Base-by-base conservation (phyloP, 805 yeast genomes). In the Monosporozyma yasuniensis region DNA sequence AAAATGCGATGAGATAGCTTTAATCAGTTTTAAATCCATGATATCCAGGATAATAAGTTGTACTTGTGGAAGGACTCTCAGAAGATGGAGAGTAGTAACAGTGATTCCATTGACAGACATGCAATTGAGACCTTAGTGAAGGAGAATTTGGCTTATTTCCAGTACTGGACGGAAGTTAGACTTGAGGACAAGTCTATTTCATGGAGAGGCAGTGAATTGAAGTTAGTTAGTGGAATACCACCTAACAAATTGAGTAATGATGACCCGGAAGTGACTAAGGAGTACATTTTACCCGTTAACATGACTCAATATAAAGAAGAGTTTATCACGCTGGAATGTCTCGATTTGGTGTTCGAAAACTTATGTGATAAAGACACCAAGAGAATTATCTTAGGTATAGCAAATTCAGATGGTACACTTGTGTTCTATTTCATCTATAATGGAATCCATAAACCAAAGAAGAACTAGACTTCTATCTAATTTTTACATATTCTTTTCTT, bases 401-500 rank as follows among this genome's bases (percentile, higher is more conserved):
- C 77, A 2, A 80, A 77, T 56, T 75, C 75, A 49, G 93, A 84
- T 61, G 83, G 87, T 2, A 81, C 89, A 0, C 72, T 82, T 18
- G 83, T 83, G n/a, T 84, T 80, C 56, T 84, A 84, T 62, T 77
- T 78, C 61, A 71, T 81, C 16, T 79, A 82, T 61, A 80, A 79
- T 56, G 90, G 90, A 3, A 65, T 83, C 9, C 78, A 73, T 32
- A 79, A 79, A 61, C 90, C 90, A 1, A 72, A 77, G 51, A 78
- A 76, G 57, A 78, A 78, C 54, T 79, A 56, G 41, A 2, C 19
- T 10, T 10, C 34, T 12, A 21, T 12, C 16, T 18, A 16, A 12
- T 10, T 16, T 6, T 18, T 16, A 16, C n/a, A 28, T 18, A 19
- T 30, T 43, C 23, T 18, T 18, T 18, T 28, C 3, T 43, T 43